Percentiles rank a stretch among this genome's conserved stretches.
Evolutionary conservation across 495 filamentous ascomycete species (phyloP).

Genomic region (Ramalina intermedia): DNA sequence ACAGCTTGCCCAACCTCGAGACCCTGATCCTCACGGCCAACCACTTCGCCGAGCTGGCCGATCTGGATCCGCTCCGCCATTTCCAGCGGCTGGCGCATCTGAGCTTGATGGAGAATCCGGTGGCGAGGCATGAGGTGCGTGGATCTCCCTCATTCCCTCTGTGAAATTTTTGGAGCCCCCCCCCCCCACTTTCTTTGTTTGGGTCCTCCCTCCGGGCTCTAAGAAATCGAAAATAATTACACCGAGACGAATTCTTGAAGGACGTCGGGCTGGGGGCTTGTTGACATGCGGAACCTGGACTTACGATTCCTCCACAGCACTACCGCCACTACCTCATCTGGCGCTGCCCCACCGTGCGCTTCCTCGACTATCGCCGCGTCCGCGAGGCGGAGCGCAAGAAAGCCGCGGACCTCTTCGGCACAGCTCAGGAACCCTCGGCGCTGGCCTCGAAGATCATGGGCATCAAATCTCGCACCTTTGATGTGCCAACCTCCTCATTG

Average conservation of each 20-base stretch:
- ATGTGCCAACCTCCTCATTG: slow-evolving; percentile 33
- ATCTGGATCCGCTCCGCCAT: slow-evolving; percentile 67
- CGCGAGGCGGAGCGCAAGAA: slow-evolving; percentile 66
- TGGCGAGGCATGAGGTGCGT: slow-evolving; percentile 79
- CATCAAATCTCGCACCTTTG: slow-evolving; percentile 71
- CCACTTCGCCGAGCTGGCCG: slow-evolving; percentile 62
- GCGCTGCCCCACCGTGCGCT: slow-evolving; percentile 69
- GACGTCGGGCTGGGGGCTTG: too few relatives aligned
- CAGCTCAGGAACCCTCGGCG: slow-evolving; percentile 54
- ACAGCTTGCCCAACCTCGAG: slow-evolving; percentile 60
- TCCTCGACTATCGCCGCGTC: slow-evolving; percentile 87
- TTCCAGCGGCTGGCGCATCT: slow-evolving; percentile 64
- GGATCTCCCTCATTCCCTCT: too few relatives aligned
- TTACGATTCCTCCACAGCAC: slow-evolving; percentile 37
- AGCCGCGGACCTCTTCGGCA: slow-evolving; percentile 74
- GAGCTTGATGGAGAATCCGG: slow-evolving; percentile 71
- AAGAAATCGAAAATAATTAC: too few relatives aligned
- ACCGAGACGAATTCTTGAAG: too few relatives aligned
- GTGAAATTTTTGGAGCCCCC: too few relatives aligned
- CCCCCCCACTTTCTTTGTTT: too few relatives aligned
- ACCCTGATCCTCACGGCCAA: slow-evolving; percentile 69
- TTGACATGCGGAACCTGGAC: too few relatives aligned
- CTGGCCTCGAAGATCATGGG: slow-evolving; percentile 83
- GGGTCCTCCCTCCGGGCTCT: too few relatives aligned
- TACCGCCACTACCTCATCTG: slow-evolving; percentile 89